These are phyloP conservation scores for Rhodotorula paludigena DNA, from an alignment of 768 basidiomycete genomes.

Conservation along the genomic window DNA sequence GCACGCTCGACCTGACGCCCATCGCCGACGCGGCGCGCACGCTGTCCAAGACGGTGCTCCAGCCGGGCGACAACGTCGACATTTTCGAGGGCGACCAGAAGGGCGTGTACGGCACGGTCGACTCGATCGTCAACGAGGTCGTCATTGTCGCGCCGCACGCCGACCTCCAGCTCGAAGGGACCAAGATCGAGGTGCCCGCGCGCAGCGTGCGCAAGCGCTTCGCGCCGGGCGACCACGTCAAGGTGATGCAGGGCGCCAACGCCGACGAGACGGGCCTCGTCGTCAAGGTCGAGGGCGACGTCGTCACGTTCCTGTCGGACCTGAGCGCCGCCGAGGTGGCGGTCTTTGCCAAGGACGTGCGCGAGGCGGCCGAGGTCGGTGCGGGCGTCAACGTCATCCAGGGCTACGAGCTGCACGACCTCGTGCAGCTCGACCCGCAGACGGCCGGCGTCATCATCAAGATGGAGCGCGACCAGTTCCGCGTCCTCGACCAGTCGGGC, in stretches of 20 bases:
- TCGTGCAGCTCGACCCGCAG: conserved; percentile 89
- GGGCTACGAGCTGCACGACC: conserved; percentile 89
- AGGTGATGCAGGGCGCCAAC: conserved; percentile 93
- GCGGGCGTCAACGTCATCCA: conserved; percentile 81
- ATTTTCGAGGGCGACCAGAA: conserved; percentile 95
- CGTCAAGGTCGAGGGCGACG: conserved; percentile 79
- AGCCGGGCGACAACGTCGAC: conserved; percentile 95
- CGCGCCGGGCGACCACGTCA: conserved; percentile 96
- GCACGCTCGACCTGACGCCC: conserved; percentile 68
- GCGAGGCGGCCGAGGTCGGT: conserved; percentile 97
- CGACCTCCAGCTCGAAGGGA: conserved; percentile 59
- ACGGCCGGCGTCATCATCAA: conserved; percentile 97
- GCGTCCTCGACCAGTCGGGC: conserved; percentile 89
- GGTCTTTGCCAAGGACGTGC: conserved; percentile 92
- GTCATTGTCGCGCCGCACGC: conserved; percentile 59
- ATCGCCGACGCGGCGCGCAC: conserved; percentile 89
- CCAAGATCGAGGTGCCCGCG: conserved; percentile 73
- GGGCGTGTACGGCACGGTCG: conserved; percentile 86
- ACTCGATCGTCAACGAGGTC: conserved; percentile 78
- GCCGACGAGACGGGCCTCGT: conserved; percentile 93
- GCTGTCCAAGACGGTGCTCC: conserved; percentile 85
- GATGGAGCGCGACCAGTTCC: conserved; percentile 91
- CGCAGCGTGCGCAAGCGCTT: conserved; percentile 89
- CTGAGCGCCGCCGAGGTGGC: conserved; percentile 96
- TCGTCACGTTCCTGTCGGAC: conserved; percentile 94